Conservation (phyloP, 176 grass and related monocot species). For the Phragmites australis region DNA sequence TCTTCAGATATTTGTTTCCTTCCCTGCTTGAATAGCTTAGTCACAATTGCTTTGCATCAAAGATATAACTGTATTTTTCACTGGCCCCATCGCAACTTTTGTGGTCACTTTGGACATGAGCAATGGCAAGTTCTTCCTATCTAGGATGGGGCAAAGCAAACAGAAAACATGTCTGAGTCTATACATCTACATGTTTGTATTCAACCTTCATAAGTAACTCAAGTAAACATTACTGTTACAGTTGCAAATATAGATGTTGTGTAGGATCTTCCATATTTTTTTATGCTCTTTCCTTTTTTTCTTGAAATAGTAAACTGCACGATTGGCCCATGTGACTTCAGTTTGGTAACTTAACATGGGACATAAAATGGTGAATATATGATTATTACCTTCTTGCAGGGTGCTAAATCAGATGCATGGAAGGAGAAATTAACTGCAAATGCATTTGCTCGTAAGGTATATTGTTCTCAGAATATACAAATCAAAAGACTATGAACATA, state of each 20-base stretch:
- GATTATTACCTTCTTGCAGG: conserved; percentile 39
- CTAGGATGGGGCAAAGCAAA: not conserved
- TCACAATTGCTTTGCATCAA: not conserved
- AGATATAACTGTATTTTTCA: not conserved
- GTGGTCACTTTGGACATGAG: not conserved
- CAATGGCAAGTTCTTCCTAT: not conserved
- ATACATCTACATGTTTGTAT: conserved; percentile 22
- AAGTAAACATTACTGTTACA: conserved; percentile 8
- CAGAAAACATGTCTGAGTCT: too few relatives aligned
- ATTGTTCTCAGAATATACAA: too few relatives aligned
- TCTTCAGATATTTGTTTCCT: conserved; percentile 8
- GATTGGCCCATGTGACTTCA: not conserved
- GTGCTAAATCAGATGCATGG: conserved; percentile 52
- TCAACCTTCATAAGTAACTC: not conserved
- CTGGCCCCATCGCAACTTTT: not conserved
- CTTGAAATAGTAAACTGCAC: not conserved
- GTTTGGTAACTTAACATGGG: not conserved
- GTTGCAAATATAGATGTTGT: not conserved
- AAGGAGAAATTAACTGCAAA: conserved; percentile 68
- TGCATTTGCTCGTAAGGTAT: conserved; percentile 66
- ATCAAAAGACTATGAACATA: not conserved
- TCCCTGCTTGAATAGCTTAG: not conserved
- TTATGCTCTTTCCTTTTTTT: not conserved
- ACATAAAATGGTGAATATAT: not conserved
- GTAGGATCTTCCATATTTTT: not conserved